Percentiles rank a stretch among this genome's conserved stretches.
Conservation (phyloP, 768 basidiomycete species). For the Suillus alpinus region DNA sequence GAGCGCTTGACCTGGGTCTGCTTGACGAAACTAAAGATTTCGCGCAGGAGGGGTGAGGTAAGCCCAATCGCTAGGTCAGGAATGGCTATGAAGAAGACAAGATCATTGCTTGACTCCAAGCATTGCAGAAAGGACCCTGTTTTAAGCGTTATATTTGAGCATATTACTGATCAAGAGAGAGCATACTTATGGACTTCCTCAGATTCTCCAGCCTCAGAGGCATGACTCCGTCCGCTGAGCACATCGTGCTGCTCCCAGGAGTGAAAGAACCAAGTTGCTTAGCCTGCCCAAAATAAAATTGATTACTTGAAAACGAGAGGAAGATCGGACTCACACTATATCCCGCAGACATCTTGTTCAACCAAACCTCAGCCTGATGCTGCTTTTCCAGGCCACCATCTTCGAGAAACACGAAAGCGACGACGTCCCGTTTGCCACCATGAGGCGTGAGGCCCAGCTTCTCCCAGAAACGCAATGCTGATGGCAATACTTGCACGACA, state of each 20-base stretch:
- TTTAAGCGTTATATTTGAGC: neutral
- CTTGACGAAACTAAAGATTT: constrained; percentile 62
- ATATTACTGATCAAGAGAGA: neutral
- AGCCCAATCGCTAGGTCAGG: constrained; percentile 61
- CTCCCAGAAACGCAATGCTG: constrained; percentile 82
- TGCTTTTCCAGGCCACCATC: constrained; percentile 49
- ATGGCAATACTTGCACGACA: constrained; percentile 64
- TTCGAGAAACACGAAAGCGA: constrained; percentile 68
- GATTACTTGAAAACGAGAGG: constrained; percentile 4
- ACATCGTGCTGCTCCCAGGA: constrained; percentile 47
- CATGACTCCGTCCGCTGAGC: constrained; percentile 55
- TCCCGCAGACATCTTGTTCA: constrained; percentile 45
- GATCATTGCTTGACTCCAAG: constrained; percentile 28
- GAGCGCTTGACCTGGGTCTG: constrained; percentile 49
- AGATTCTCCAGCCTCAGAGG: constrained; percentile 67
- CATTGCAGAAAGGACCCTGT: constrained; percentile 4
- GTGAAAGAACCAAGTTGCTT: constrained; percentile 58
- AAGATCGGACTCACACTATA: constrained; percentile 53
- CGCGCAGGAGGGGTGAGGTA: constrained; percentile 64
- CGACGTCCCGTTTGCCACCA: constrained; percentile 69
- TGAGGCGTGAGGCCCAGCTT: constrained; percentile 74
- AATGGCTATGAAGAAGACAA: constrained; percentile 69
- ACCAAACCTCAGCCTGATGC: constrained; percentile 55
- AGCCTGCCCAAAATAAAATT: constrained; percentile 38
- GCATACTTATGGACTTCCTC: constrained; percentile 62